Evolutionary conservation across 1,139 yeast genomes (phyloP).

Genomic region (Candida glucosophila): DNA sequence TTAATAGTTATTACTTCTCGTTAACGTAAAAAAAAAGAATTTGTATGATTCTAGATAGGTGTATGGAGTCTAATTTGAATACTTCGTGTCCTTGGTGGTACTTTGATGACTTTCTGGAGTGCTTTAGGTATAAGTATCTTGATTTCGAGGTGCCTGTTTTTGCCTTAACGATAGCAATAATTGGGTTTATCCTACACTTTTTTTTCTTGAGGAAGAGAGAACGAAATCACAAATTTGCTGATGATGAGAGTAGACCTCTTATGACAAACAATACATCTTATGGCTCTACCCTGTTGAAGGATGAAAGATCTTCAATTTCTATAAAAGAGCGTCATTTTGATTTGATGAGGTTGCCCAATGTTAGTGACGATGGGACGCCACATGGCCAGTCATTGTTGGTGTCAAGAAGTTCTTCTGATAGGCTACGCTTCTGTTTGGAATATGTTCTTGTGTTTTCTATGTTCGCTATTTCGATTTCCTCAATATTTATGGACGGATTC

Average conservation of each 20-base stretch:
- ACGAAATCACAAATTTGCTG: conserved; percentile 1
- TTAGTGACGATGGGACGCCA: conserved; percentile 47
- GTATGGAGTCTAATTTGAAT: too few relatives aligned
- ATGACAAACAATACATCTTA: conserved; percentile 24
- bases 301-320: conserved; percentile 8
- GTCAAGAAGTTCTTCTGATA: conserved; percentile 39
- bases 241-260: conserved; percentile 25
- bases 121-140: conserved; percentile 25
- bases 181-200: conserved; percentile 9
- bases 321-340: conserved; percentile 46
- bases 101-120: conserved; percentile 38
- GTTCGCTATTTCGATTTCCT: conserved; percentile 29
- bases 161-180: conserved; percentile 20
- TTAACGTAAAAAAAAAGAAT: too few relatives aligned
- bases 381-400: conserved; percentile 39
- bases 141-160: conserved; percentile 15
- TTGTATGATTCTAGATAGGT: too few relatives aligned
- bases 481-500: conserved; percentile 26
- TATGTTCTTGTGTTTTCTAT: conserved; percentile 37
- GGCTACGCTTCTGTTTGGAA: conserved; percentile 44
- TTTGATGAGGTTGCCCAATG: conserved; percentile 32
- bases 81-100: conserved; percentile 33
- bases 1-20: too few relatives aligned
- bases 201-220: too few relatives aligned
- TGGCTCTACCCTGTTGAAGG: conserved; percentile 15